Base-by-base conservation (phyloP, 495 filamentous ascomycete genomes). In the Pyronema domesticum region DNA sequence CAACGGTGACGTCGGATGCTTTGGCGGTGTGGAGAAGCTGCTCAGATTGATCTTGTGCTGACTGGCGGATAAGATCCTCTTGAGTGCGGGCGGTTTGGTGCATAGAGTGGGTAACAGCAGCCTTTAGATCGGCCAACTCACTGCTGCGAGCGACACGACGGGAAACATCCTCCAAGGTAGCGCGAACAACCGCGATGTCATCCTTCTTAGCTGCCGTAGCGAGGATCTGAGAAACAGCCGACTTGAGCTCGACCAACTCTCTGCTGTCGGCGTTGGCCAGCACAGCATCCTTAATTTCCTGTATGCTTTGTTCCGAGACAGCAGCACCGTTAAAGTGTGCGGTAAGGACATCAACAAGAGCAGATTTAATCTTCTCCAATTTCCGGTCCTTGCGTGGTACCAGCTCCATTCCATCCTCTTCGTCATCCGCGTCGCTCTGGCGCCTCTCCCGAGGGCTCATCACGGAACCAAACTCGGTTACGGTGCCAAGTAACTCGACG, bases 401-500 rank as follows among this genome's bases (percentile, higher is more conserved):
- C 7, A 68, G 69, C 0, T 63, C 66, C 45, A 67, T 57, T 18
- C 70, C 60, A 19, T 77, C 77, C 14, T 76, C 89, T 63, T 95
- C 89, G 58, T 96, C 91, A 58, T 96, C 91, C 1, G 89, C 91
- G 69, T 95, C 91, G 55, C 88, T 94, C 46, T 79, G 78, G 40
- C 78, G 68, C 40, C 81, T 79, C 8, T 73, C 75, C 46, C 81
- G 82, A 14, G 76, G 65, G 58, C 80, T 82, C 68, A 66, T 50
- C 68, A 65, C 43, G 68, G 60, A 51, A 62, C 71, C 11, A 65
- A 65, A 67, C n/a, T 66, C 62, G 9, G 72, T 68, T 35, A 80
- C 62, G 36, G 71, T 70, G 48, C 68, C 72, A 46, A 95, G 66
- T 14, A 74, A 76, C 14, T 82, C 71, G 60, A 89, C 82, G 40